These are phyloP conservation scores for Neurospora tetrasperma DNA, from an alignment of 495 filamentous ascomycete genomes.

Conservation along the genomic window DNA sequence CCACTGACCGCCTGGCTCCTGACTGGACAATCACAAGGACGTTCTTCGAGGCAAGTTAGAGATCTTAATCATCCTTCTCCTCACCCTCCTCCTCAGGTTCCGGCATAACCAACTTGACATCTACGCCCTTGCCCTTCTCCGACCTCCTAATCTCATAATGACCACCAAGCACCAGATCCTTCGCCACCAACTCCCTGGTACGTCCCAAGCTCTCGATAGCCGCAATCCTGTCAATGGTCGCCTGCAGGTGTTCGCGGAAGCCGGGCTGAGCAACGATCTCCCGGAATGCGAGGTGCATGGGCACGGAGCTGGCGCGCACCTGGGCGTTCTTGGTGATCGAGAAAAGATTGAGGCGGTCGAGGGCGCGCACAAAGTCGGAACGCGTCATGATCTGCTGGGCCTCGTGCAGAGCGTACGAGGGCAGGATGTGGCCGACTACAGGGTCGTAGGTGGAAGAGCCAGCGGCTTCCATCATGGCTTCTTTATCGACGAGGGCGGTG, in stretches of 20 bases:
- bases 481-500: slow-evolving; percentile 73
- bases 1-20: no score
- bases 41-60: no score
- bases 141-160: slow-evolving; percentile 59
- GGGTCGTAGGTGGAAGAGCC: slow-evolving; percentile 43
- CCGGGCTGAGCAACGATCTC: slow-evolving; percentile 61
- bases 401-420: slow-evolving; percentile 70
- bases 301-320: slow-evolving; percentile 88
- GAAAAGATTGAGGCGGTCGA: slow-evolving; percentile 92
- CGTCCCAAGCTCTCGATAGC: slow-evolving; percentile 89
- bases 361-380: slow-evolving; percentile 83
- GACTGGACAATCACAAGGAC: no score
- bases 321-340: slow-evolving; percentile 81
- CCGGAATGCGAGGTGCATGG: slow-evolving; percentile 88
- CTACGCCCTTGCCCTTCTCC: slow-evolving; percentile 10
- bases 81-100: slow-evolving; percentile 12
- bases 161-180: slow-evolving; percentile 61
- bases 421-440: slow-evolving; percentile 63
- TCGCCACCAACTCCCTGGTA: slow-evolving; percentile 85
- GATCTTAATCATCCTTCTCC: background rate
- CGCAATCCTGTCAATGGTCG: slow-evolving; percentile 70
- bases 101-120: slow-evolving; percentile 18
- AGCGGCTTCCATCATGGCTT: slow-evolving; percentile 47
- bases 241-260: slow-evolving; percentile 74
- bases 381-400: slow-evolving; percentile 88